Evolutionary conservation across 805 yeast genomes (phyloP), one percentile per base, ranked within the genome.

Genomic region (Myxozyma monticola): DNA sequence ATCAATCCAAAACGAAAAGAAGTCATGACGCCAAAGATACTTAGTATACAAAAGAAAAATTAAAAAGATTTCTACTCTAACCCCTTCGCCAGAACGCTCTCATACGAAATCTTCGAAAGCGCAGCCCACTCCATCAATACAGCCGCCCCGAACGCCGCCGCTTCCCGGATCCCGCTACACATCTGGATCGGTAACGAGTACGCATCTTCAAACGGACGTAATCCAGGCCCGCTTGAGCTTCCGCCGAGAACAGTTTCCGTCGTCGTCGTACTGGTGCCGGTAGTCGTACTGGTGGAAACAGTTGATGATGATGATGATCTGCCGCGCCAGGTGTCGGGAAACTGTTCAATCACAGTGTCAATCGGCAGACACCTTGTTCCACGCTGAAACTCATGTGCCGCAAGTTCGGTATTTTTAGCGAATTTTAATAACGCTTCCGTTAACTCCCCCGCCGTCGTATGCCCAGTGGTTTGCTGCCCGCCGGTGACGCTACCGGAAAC

Each of bases 1-100:
- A 28, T 28, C 9, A 28, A 10, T 28, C 31, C 9, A 28, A 28
- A 28, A 28, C 31, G 14, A 28, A 14, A 9, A 28, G 12, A 28
- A 28, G 31, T n/a, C n/a, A n/a, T n/a, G n/a, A n/a, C n/a, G n/a
- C n/a, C n/a, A n/a, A n/a, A n/a, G n/a, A n/a, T n/a, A 28, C 9
- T 28, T 28, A 37, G 10, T 17, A 37, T 7, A n/a, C 28, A 37
- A 22, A 12, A 37, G 21, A 17, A 15, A 18, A 8, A 15, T 14
- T n/a, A 14, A 5, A 12, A 22, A 14, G 14, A 10, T 6, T 12
- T 3, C 10, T 18, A 2, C 24, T 12, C 17, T 15, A 37, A 17
- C 33, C 51, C 51, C 10, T 42, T 45, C n/a, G 36, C 28, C 24
- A 54, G 30, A 2, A 47, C 44, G 93, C 95, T 68, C 84, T 85